Evolutionary conservation across 1,284 basidiomycete genomes (phyloP), one percentile per base, ranked within the genome.

Genomic region (Irpex sp.): DNA sequence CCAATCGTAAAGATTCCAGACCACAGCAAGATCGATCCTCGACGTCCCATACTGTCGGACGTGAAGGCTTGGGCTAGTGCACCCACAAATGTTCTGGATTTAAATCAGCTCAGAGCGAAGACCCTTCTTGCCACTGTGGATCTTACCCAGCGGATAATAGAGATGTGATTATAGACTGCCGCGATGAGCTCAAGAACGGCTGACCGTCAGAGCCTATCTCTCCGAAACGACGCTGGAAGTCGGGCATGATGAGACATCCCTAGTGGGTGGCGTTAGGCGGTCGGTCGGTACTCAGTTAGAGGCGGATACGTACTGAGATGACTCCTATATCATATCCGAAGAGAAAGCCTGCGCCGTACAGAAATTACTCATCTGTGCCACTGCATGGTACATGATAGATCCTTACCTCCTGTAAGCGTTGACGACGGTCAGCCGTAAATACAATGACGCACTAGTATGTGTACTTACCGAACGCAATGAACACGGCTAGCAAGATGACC

Each of bases 171-270:
- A 92, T 88, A 1, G 87, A 88, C 69, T 91, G 87, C 51, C 89
- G 80, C 36, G 83, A 82, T 62, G 84, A 82, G 0, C 85, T 83
- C 6, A 93, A 76, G 62, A 84, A 76, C 57, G 76, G 79, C 19
- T 77, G 70, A 6, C 89, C 89, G 65, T 83, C 73, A 0, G 76
- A 70, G 62, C 76, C 82, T 3, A 79, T 62, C 68, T 85, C 77
- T 13, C 89, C 90, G 70, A 93, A 92, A 17, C 88, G 82, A 61
- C 77, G 66, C 65, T 91, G 79, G 73, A 93, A 93, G 72, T 92
- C 89, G 5, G 84, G 83, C 89, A 92, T 92, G 66, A 92, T 90
- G 34, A 92, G 77, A 73, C 89, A 92, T 81, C 91, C 89, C 85
- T 90, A 5, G 70, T 2, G 26, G 67, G 36, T n/a, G 19, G 19